These are phyloP conservation scores for Rasamsonia emersonii DNA, from an alignment of 2,329 filamentous ascomycete genomes.

Conservation along the genomic window DNA sequence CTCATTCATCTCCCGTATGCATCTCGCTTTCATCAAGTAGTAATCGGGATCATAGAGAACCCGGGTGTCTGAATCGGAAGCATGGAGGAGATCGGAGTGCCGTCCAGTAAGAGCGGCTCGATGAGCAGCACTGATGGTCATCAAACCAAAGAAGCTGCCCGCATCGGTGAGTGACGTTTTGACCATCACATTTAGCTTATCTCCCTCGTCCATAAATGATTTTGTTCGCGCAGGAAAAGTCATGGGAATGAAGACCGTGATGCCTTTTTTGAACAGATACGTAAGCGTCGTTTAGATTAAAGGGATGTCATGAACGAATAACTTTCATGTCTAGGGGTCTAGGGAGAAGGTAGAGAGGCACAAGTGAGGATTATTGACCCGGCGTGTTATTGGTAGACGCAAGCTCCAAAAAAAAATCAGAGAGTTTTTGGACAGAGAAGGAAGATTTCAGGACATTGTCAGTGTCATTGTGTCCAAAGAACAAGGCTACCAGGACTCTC, in stretches of 20 bases:
- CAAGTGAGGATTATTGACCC: too few species aligned
- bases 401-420: too few species aligned
- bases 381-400: too few species aligned
- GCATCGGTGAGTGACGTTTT: conserved; percentile 25
- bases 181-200: conserved; percentile 22
- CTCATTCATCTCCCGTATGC: conserved; percentile 24
- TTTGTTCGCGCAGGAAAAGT: conserved; percentile 28
- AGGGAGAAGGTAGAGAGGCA: too few species aligned
- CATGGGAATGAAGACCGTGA: conserved; percentile 28
- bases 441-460: too few species aligned
- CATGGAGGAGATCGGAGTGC: conserved; percentile 16
- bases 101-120: conserved; percentile 23
- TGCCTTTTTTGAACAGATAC: conserved; percentile 14
- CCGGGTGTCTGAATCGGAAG: conserved; percentile 10
- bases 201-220: conserved; percentile 12
- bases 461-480: too few species aligned
- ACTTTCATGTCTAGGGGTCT: neutral
- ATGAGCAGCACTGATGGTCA: conserved; percentile 33
- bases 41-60: conserved; percentile 27
- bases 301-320: neutral
- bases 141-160: conserved; percentile 30
- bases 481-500: too few species aligned
- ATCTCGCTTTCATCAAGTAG: conserved; percentile 29
- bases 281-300: conserved; percentile 10
- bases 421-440: too few species aligned